Evolutionary conservation across 164 flowering plant genomes (phyloP), one percentile per base, ranked within the genome.

Genomic region (Piper longum): DNA sequence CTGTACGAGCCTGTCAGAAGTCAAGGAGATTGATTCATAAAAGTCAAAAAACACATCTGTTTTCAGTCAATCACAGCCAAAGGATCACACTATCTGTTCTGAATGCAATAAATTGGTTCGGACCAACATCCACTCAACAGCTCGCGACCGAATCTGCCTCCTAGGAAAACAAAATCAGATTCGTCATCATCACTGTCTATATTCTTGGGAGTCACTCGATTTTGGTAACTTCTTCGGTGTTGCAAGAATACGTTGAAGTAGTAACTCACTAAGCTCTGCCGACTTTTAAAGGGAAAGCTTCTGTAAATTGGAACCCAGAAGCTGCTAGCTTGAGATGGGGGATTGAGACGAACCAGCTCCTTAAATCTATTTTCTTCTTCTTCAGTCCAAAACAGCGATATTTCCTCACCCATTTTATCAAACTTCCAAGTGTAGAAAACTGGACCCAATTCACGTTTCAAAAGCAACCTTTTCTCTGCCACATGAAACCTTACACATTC

Each of bases 161-260:
- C 69, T 42, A 61, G 64, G 4, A 67, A 57, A n/a, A 74, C 84
- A 69, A 63, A 64, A 64, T 79, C 85, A 0, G 79, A 75, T 64
- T 85, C 96, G 2, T 86, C 91, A 43, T 87, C 92, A 67, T 90
- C 99, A 61, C 96, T 93, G 69, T 85, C 77, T 63, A 88, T 78
- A 54, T 78, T 56, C 57, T 57, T 41, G n/a, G 88, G 86, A 17
- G 78, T 73, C 16, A 57, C 70, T 67, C 97, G 72, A 62, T 90
- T 93, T 74, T 93, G 97, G 57, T 66, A 66, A 54, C 73, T 81
- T 73, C 97, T 76, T 44, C 87, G 88, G 19, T 73, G 75, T 57
- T 84, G 74, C 66, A 90, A 75, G 68, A 77, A 88, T 19, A 87
- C 95, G 73, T 93, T 88, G 80, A 74, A 90, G 74, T 88, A 93